Evolutionary conservation across 2,329 filamentous ascomycete species (phyloP).

Genomic region (Clarireedia hainanense): DNA sequence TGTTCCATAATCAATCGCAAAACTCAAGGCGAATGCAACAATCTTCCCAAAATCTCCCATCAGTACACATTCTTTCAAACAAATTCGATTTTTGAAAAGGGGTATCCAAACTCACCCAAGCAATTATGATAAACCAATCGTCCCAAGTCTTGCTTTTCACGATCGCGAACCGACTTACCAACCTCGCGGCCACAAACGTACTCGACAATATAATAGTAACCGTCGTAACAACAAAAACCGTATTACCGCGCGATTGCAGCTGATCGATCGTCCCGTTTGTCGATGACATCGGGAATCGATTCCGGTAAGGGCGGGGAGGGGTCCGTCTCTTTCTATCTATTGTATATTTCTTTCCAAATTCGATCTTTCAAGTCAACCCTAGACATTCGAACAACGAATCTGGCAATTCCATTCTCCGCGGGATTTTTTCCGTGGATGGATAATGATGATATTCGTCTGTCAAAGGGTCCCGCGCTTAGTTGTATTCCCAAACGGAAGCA

Average conservation of each 20-base stretch:
- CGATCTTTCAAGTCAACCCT: neutral
- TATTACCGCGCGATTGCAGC: constrained; percentile 35
- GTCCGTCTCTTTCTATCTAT: too few species aligned
- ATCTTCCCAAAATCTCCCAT: constrained; percentile 21
- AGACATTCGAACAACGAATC: too few species aligned
- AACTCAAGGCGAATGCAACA: constrained; percentile 58
- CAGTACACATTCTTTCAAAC: neutral
- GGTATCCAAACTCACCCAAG: constrained; percentile 51
- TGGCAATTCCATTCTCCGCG: too few species aligned
- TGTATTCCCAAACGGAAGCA: too few species aligned
- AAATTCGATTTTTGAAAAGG: neutral
- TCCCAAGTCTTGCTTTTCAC: constrained; percentile 66
- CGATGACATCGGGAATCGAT: neutral
- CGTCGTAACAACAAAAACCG: constrained; percentile 63
- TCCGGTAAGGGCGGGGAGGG: too few species aligned
- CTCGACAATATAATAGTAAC: constrained; percentile 62
- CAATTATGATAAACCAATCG: constrained; percentile 72
- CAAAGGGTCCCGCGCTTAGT: too few species aligned
- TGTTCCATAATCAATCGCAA: constrained; percentile 58
- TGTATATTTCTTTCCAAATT: too few species aligned
- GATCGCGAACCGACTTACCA: constrained; percentile 65
- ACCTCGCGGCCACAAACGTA: constrained; percentile 65
- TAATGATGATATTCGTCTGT: too few species aligned
- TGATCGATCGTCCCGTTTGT: neutral
- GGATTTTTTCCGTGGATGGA: too few species aligned